Conservation (phyloP, 78 protist genomes). For the Diacronema lutheri region DNA sequence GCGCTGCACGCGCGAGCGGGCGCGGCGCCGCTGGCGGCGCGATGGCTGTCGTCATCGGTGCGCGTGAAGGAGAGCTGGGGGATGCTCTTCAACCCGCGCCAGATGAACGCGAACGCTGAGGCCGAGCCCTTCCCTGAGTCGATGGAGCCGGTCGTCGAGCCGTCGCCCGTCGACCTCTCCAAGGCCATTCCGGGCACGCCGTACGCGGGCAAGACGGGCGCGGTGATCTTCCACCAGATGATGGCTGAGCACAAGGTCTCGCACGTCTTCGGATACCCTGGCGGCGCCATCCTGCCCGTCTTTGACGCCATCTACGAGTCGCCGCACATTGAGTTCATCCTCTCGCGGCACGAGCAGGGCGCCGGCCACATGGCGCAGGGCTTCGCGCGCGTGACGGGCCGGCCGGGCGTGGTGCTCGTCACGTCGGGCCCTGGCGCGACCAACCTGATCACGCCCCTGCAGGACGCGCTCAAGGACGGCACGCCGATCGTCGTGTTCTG, state of each 20-base stretch:
- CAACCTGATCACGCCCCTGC: slow-evolving; percentile 66
- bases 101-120: too few species aligned
- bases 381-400: slow-evolving; percentile 24
- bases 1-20: too few species aligned
- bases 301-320: slow-evolving; percentile 31
- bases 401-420: slow-evolving; percentile 54
- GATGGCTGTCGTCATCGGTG: too few species aligned
- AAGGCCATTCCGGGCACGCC: too few species aligned
- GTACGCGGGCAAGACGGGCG: neutral
- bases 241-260: slow-evolving; percentile 30
- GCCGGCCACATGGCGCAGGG: slow-evolving; percentile 32
- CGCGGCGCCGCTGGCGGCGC: too few species aligned
- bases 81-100: too few species aligned
- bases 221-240: neutral
- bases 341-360: slow-evolving; percentile 36
- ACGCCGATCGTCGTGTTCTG: slow-evolving; percentile 45
- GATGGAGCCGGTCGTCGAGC: too few species aligned
- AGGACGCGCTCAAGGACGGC: slow-evolving; percentile 60
- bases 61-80: too few species aligned
- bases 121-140: too few species aligned
- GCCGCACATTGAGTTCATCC: slow-evolving; percentile 21
- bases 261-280: slow-evolving; percentile 38
- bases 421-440: slow-evolving; percentile 75
- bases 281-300: slow-evolving; percentile 50
- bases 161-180: too few species aligned